A percentile compares a stretch with the other conserved stretches of the same genome.
These are phyloP conservation scores for Hyphopichia khmerensis DNA, from an alignment of 1,139 yeast genomes.

Conservation along the genomic window DNA sequence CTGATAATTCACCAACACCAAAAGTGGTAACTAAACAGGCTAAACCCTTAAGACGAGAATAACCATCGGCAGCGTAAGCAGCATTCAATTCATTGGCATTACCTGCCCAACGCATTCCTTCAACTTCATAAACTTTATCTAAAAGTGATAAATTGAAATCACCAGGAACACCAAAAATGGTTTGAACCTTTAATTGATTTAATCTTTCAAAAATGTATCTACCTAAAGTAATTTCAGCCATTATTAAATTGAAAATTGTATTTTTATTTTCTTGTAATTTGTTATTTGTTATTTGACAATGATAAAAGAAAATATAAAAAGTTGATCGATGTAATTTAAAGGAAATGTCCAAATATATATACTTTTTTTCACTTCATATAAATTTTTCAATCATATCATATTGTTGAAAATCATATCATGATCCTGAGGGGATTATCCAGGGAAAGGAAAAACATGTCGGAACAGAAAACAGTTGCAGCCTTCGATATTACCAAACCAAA, in stretches of 20 bases:
- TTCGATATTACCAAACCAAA: background rate
- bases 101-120: conserved; percentile 41
- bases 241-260: conserved; percentile 8
- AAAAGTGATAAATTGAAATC: conserved; percentile 39
- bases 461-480: background rate
- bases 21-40: conserved; percentile 41
- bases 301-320: background rate
- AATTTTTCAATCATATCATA: too few species aligned
- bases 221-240: conserved; percentile 42
- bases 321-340: too few species aligned
- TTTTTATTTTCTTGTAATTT: background rate
- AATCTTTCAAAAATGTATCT: conserved; percentile 45
- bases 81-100: conserved; percentile 45
- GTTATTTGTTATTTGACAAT: background rate
- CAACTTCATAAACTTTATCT: conserved; percentile 40
- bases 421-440: background rate
- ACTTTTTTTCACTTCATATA: too few species aligned
- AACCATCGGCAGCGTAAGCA: conserved; percentile 46
- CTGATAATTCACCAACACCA: conserved; percentile 43
- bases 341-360: too few species aligned
- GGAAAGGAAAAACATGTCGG: background rate
- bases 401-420: background rate
- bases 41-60: conserved; percentile 37
- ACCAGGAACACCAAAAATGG: conserved; percentile 45
- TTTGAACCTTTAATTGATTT: conserved; percentile 37